Conservation (phyloP, 805 yeast genomes). For the Kodamaea restingae region DNA sequence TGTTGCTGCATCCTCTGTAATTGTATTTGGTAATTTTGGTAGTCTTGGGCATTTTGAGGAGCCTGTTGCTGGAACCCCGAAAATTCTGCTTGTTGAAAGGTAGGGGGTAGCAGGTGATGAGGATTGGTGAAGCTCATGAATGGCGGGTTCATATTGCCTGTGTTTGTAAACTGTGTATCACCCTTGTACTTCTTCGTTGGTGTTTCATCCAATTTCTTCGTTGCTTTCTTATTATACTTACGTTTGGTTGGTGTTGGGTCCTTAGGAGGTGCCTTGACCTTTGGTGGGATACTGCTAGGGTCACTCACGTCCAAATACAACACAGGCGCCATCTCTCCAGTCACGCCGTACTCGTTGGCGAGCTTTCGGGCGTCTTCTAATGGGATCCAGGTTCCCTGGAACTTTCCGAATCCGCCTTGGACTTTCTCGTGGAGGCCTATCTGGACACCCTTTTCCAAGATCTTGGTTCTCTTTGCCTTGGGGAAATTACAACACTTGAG, state of each 20-base stretch:
- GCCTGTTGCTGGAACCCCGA: constrained; percentile 8
- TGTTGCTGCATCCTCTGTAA: constrained; percentile 16
- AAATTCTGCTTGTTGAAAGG: constrained; percentile 22
- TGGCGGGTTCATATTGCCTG: constrained; percentile 6
- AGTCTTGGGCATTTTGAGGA: constrained; percentile 11
- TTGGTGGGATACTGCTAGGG: constrained; percentile 34
- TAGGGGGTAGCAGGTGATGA: constrained; percentile 19
- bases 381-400: constrained; percentile 97
- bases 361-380: constrained; percentile 57
- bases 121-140: constrained; percentile 24
- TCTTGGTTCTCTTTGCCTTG: constrained; percentile 88
- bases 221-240: constrained; percentile 47
- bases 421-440: constrained; percentile 85
- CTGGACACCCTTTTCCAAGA: constrained; percentile 90
- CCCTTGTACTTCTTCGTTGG: constrained; percentile 43
- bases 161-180: constrained; percentile 9
- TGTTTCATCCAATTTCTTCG: constrained; percentile 59
- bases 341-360: constrained; percentile 38
- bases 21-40: constrained; percentile 8
- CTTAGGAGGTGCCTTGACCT: constrained; percentile 30
- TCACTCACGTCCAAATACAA: constrained; percentile 35
- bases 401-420: constrained; percentile 96
- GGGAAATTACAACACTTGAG: constrained; percentile 91
- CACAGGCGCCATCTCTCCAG: constrained; percentile 40
- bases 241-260: constrained; percentile 42